Conservation (phyloP, 257 asterid species). For the Fraxinus americana region DNA sequence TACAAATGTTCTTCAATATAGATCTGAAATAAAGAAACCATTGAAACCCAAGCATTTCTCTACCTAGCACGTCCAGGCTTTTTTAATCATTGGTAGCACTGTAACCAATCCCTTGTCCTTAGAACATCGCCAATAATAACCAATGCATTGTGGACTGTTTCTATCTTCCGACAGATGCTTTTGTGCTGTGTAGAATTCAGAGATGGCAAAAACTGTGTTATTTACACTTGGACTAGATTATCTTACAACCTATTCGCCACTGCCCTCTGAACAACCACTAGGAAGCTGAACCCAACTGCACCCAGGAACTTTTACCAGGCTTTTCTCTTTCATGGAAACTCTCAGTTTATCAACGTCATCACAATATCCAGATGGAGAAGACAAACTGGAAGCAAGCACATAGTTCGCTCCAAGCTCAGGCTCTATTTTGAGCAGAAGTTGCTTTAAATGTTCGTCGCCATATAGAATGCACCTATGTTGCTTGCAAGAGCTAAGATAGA, state of each 20-base stretch:
- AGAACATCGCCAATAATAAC: not conserved
- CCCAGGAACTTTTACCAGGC: constrained; percentile 61
- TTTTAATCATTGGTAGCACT: not conserved
- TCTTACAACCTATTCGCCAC: constrained; percentile 13
- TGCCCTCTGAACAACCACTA: constrained; percentile 24
- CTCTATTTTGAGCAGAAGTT: constrained; percentile 51
- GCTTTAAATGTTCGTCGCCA: constrained; percentile 39
- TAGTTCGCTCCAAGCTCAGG: constrained; percentile 73
- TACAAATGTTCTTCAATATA: not conserved
- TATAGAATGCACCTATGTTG: constrained; percentile 40
- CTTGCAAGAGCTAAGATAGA: constrained; percentile 69
- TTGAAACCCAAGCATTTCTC: too few relatives aligned
- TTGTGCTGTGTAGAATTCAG: not conserved
- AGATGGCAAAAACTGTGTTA: not conserved
- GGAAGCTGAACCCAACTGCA: constrained; percentile 54
- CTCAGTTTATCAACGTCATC: constrained; percentile 35
- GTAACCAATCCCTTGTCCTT: not conserved
- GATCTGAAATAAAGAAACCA: not conserved
- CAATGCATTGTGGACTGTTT: not conserved
- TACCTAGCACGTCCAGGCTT: not conserved
- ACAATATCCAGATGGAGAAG: constrained; percentile 34
- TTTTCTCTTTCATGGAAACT: constrained; percentile 50
- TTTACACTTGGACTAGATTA: not conserved
- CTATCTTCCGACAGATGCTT: not conserved
- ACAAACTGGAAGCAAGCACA: constrained; percentile 53